Base-by-base conservation (phyloP, 805 yeast species). In the Hanseniaspora clermontiae region DNA sequence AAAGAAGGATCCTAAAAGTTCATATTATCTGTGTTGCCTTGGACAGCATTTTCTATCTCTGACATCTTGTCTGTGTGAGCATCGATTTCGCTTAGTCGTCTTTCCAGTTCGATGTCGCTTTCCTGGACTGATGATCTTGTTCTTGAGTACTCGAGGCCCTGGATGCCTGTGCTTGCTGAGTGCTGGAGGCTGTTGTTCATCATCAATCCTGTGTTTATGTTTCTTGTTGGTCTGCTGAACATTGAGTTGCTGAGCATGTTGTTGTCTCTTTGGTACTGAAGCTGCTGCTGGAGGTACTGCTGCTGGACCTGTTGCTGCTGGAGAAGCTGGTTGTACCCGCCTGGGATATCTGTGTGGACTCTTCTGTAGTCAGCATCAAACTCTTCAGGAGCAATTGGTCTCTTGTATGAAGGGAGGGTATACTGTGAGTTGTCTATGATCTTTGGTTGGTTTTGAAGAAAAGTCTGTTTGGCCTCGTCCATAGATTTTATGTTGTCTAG, bases 301-400 rank as follows among this genome's bases (percentile, higher is more conserved):
- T 53, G 50, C 9, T 46, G 50, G 27, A 52, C 19, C 11, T 36
- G 36, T 4, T 51, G 49, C 8, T 51, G 55, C n/a, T 43, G 39
- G 9, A 43, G 45, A 15, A 46, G 32, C 31, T 53, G 57, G 37
- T 53, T 46, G 43, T 43, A 53, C 46, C 57, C 57, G 31, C 57
- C 57, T 20, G 57, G 57, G 46, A 53, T 53, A 39, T 53, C 57
- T 14, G 57, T 53, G 20, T 53, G 57, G 5, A 53, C 57, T 53
- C 57, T 53, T 53, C 57, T 53, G 37, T 38, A 53, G 5, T 53
- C 57, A 27, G n/a, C 20, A 11, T 53, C 51, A 46, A 53, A 53
- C 15, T 45, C 40, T 20, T 53, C 57, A 12, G 51, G 57, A 1
- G 51, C 40, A 20, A 53, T 31, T 2, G 46, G 34, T 48, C 57